phyloP scores from a whole-genome alignment of 2,329 filamentous ascomycete species.

The Scleromitrula shiraiana region DNA sequence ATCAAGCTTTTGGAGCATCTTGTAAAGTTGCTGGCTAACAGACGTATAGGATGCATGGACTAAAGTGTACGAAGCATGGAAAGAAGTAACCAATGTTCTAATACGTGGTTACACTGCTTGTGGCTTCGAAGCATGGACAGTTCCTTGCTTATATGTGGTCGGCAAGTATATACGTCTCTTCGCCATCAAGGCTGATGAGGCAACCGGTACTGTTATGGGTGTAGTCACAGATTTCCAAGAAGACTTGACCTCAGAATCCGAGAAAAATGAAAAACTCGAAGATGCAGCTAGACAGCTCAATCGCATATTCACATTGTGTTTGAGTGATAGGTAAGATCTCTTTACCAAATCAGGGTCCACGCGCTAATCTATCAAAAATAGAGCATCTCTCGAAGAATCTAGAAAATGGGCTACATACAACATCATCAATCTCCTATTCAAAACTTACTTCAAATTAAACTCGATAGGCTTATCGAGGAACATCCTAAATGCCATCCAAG shows the following conservation, averaged over 20 bases:
- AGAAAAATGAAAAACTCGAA: conserved; percentile 78
- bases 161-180: conserved; percentile 82
- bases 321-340: conserved; percentile 68
- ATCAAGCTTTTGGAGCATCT: too few species aligned
- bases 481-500: conserved; percentile 74
- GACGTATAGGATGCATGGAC: conserved; percentile 43
- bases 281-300: conserved; percentile 89
- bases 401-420: conserved; percentile 98
- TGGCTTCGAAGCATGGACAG: conserved; percentile 80
- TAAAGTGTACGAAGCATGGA: conserved; percentile 85
- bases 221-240: conserved; percentile 55
- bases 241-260: conserved; percentile 68
- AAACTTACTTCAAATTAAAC: conserved; percentile 96
- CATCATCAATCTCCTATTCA: conserved; percentile 90
- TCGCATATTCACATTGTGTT: conserved; percentile 81
- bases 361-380: conserved; percentile 30
- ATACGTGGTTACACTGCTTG: conserved; percentile 73
- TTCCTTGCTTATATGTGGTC: conserved; percentile 80
- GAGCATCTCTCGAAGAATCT: conserved; percentile 76
- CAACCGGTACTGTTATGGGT: conserved; percentile 41
- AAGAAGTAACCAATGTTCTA: conserved; percentile 68
- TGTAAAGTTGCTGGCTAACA: too few species aligned
- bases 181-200: conserved; percentile 83
- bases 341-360: background rate
- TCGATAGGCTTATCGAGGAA: conserved; percentile 84